These are phyloP conservation scores for Radiomyces spectabilis DNA, from an alignment of 192 early-diverging fungal species.

Conservation along the genomic window DNA sequence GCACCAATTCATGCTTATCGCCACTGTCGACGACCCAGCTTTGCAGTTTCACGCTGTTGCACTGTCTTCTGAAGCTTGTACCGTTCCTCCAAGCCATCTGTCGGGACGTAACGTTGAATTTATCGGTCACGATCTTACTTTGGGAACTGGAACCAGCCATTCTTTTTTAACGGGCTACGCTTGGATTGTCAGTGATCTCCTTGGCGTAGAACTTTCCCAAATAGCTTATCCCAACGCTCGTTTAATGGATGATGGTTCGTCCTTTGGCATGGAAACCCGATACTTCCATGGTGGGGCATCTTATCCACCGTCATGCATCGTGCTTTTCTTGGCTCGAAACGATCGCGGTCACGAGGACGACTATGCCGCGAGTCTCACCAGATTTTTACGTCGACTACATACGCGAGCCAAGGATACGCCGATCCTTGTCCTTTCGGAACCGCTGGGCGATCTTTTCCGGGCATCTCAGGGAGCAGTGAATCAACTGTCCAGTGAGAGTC, in stretches of 20 bases:
- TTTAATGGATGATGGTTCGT: constrained; percentile 4
- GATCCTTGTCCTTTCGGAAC: constrained; percentile 16
- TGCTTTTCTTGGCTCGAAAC: constrained; percentile 10
- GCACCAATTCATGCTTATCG: constrained; percentile 5
- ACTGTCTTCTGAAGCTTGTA: neutral
- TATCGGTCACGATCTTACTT: constrained; percentile 14
- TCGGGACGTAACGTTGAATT: constrained; percentile 9
- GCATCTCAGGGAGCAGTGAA: constrained; percentile 9
- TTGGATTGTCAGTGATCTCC: constrained; percentile 6
- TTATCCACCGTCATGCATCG: constrained; percentile 2
- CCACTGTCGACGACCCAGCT: neutral
- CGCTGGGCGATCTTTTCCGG: constrained; percentile 9
- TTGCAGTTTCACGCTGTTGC: neutral
- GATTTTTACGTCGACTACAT: neutral
- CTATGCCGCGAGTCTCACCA: neutral
- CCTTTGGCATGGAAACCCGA: constrained; percentile 1
- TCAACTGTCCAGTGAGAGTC: neutral
- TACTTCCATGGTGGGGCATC: constrained; percentile 14
- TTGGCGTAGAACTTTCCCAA: constrained; percentile 7
- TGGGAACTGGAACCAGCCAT: constrained; percentile 4
- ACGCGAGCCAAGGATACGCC: neutral
- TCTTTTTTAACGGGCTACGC: constrained; percentile 14
- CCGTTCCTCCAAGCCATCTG: neutral
- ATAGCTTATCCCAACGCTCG: constrained; percentile 10
- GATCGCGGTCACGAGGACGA: constrained; percentile 5